phyloP scores from a whole-genome alignment of 768 basidiomycete species.

The Russula earlei region DNA sequence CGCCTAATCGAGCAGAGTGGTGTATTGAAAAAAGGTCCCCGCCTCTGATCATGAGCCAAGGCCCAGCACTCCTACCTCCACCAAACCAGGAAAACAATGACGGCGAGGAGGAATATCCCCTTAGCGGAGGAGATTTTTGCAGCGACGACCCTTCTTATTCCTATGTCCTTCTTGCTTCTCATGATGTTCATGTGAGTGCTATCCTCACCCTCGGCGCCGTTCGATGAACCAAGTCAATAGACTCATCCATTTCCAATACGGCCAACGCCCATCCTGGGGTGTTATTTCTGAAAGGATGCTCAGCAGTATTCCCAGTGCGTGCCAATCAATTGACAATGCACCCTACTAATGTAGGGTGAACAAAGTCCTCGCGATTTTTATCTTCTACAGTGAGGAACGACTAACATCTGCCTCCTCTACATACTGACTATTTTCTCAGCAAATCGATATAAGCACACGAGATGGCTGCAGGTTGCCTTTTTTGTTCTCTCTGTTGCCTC shows the following conservation, averaged over 20 bases:
- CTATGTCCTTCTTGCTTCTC: conserved; percentile 62
- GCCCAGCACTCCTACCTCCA: background rate
- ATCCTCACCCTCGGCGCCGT: background rate
- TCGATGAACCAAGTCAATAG: conserved; percentile 29
- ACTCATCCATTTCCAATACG: conserved; percentile 72
- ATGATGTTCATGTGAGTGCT: conserved; percentile 76
- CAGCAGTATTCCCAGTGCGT: conserved; percentile 64
- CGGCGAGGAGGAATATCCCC: conserved; percentile 33
- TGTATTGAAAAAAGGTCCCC: conserved; percentile 35
- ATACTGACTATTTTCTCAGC: conserved; percentile 34
- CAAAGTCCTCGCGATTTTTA: conserved; percentile 61
- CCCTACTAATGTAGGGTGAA: background rate
- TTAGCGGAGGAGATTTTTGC: conserved; percentile 65
- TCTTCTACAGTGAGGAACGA: conserved; percentile 57
- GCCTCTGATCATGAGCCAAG: background rate
- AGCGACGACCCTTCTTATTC: conserved; percentile 54
- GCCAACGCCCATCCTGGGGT: conserved; percentile 41
- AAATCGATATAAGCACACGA: conserved; percentile 50
- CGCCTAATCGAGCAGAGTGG: conserved; percentile 16
- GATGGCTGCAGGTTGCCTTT: conserved; percentile 44
- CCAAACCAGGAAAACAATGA: conserved; percentile 1
- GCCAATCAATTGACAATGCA: background rate
- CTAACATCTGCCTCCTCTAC: background rate
- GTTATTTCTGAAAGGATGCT: conserved; percentile 48
- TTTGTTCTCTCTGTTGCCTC: conserved; percentile 47